Evolutionary conservation across 306 rosid species (phyloP), one percentile per base, ranked within the genome.

Genomic region (Glycine tomentella): DNA sequence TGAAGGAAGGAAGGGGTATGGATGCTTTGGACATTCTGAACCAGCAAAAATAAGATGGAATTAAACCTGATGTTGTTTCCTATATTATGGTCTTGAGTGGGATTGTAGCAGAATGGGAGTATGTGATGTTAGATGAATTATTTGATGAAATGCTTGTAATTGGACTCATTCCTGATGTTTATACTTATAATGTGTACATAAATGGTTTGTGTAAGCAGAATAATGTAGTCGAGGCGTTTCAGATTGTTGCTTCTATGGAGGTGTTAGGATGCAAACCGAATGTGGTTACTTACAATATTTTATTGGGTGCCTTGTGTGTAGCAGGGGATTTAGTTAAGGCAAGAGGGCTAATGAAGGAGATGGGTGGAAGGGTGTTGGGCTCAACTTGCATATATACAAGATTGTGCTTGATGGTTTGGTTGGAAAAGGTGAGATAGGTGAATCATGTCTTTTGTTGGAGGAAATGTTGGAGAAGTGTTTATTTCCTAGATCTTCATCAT

Each of bases 71-170:
- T 61, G 76, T 90, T 82, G 90, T 92, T 76, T 90, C 91, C 65
- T 95, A 92, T 80, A 95, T 95, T 16, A 89, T 89, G 94, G 91
- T 89, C 80, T 85, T 95, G 64, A 81, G 81, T 74, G 91, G 89
- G 2, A 45, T 91, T 64, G 83, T 90, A 7, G 81, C 65, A 2
- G 87, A 86, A 75, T 88, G 88, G 36, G 80, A 88, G 50, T 88
- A 79, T 70, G 74, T 11, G 67, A 87, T 66, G 67, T 89, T 91
- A 12, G 92, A 88, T 74, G 84, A 88, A 72, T 80, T 91, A 77
- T 91, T 92, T 48, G 95, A 95, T 81, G 97, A 94, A 82, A 75
- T 92, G 87, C 90, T 92, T 71, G 88, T 95, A 8, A 85, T 87
- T 46, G 97, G 98, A 45, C 86, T 91, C 46, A 67, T 91, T 80